Evolutionary conservation across 768 basidiomycete species (phyloP).

Genomic region (Lyophyllum semitale): DNA sequence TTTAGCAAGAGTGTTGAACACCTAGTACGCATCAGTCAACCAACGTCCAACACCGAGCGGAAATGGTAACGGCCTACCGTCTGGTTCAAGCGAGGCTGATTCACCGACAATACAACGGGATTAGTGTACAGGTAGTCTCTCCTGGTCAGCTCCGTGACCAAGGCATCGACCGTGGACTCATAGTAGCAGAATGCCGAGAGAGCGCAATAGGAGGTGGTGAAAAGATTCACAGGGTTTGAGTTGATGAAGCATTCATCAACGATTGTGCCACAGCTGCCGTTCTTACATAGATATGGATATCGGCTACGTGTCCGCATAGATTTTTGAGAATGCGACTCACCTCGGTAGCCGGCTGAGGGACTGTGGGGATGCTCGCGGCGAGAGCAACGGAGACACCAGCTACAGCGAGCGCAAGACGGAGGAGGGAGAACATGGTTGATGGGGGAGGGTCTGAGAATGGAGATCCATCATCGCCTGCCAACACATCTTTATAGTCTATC

Average conservation of each 20-base stretch:
- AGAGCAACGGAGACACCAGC: background rate
- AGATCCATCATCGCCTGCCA: background rate
- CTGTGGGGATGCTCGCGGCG: background rate
- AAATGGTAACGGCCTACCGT: background rate
- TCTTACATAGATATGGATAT: background rate
- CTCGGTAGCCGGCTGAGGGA: background rate
- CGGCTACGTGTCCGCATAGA: background rate
- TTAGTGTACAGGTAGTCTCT: background rate
- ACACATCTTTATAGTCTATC: background rate
- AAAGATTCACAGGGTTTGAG: background rate
- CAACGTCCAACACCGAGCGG: background rate
- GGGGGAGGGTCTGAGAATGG: background rate
- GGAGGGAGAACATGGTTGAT: background rate
- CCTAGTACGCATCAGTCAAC: background rate
- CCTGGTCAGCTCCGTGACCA: background rate
- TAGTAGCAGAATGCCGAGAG: background rate
- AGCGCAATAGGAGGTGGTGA: background rate
- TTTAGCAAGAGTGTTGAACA: background rate
- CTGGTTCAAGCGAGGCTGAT: background rate
- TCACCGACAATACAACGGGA: background rate
- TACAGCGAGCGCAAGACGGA: background rate
- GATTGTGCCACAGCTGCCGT: background rate
- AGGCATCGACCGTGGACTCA: background rate
- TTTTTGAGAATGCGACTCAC: background rate
- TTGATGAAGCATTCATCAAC: background rate